Evolutionary conservation across 1,284 basidiomycete genomes (phyloP).

Genomic region (Malassezia obtusa): DNA sequence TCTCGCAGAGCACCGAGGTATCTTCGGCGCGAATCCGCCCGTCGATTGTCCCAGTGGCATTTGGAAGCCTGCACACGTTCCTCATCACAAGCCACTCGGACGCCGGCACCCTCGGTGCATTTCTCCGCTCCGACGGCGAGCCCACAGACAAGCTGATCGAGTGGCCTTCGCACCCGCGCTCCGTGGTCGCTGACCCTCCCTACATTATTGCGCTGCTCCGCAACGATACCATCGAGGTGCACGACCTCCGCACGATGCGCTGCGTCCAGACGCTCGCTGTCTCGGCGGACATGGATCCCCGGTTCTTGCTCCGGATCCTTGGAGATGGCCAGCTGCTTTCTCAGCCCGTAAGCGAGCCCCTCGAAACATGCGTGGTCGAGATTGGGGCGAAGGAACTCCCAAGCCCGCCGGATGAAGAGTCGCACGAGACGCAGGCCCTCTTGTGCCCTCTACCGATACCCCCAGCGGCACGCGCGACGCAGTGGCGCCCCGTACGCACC

Average conservation of each 20-base stretch:
- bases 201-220: constrained; percentile 35
- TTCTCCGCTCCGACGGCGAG: constrained; percentile 38
- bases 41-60: constrained; percentile 32
- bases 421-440: no score
- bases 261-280: constrained; percentile 24
- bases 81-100: constrained; percentile 42
- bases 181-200: constrained; percentile 25
- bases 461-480: background rate
- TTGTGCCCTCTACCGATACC: background rate
- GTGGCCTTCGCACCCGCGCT: constrained; percentile 43
- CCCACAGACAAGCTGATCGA: constrained; percentile 41
- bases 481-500: background rate
- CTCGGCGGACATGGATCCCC: constrained; percentile 23
- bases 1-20: constrained; percentile 35
- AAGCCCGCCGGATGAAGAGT: background rate
- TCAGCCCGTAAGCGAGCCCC: background rate
- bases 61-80: constrained; percentile 21
- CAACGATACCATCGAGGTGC: constrained; percentile 39
- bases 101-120: constrained; percentile 37
- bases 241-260: constrained; percentile 21
- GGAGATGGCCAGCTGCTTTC: background rate
- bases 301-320: constrained; percentile 20
- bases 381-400: no score
- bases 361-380: background rate
- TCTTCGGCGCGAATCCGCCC: constrained; percentile 37